Conservation (phyloP, 2,329 filamentous ascomycete genomes). For the Trematosphaeria pertusa region DNA sequence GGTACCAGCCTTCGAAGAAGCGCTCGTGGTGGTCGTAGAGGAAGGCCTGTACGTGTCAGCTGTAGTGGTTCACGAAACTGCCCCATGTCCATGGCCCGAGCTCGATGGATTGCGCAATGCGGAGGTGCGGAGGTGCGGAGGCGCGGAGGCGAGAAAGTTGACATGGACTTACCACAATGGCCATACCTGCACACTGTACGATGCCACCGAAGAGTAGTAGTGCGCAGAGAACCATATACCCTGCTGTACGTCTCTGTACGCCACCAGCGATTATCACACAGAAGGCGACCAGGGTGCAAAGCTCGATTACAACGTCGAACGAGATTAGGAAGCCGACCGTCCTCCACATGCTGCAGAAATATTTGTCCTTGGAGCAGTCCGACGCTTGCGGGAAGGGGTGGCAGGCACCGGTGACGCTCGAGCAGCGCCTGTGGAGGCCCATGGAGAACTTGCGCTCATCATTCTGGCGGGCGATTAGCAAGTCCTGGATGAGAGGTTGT, state of each 20-base stretch:
- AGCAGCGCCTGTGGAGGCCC: conserved; percentile 84
- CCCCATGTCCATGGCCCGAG: conserved; percentile 1
- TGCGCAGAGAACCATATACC: conserved; percentile 78
- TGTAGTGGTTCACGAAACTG: too few relatives aligned
- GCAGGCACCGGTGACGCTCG: conserved; percentile 69
- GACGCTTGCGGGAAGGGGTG: conserved; percentile 70
- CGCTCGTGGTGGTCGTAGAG: conserved; percentile 82
- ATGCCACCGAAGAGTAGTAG: conserved; percentile 70
- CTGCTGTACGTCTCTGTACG: conserved; percentile 77
- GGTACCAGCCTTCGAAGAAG: conserved; percentile 81
- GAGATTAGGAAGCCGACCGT: conserved; percentile 87
- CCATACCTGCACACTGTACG: conserved; percentile 79
- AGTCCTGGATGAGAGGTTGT: too few relatives aligned
- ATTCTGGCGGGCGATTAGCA: conserved; percentile 30
- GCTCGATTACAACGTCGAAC: conserved; percentile 80
- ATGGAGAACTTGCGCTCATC: conserved; percentile 57
- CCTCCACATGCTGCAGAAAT: conserved; percentile 93
- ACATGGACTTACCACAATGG: conserved; percentile 72
- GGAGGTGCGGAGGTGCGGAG: conserved; percentile 1
- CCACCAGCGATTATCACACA: conserved; percentile 78
- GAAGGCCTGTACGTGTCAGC: conserved; percentile 67
- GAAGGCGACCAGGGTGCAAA: conserved; percentile 82
- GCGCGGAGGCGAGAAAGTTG: not conserved
- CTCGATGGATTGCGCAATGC: not conserved
- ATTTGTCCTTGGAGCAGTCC: conserved; percentile 71